A percentile compares a stretch with the other conserved stretches of the same genome.
These are phyloP conservation scores for Sporothrix globosa DNA, from an alignment of 2,329 filamentous ascomycete species.

Conservation along the genomic window DNA sequence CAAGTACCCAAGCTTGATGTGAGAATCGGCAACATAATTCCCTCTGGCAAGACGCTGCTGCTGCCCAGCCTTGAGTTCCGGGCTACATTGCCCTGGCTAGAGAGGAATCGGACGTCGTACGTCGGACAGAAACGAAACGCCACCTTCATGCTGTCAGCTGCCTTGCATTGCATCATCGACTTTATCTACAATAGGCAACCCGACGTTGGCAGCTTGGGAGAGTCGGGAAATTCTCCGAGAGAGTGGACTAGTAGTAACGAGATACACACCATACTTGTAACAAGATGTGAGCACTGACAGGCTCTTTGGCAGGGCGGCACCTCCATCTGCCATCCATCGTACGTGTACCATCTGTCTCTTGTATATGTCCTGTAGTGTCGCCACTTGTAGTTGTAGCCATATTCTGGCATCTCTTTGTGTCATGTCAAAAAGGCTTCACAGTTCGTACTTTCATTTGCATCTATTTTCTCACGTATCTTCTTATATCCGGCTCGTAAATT, in stretches of 20 bases:
- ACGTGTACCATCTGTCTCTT: neutral
- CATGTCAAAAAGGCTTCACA: neutral
- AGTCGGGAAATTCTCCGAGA: neutral
- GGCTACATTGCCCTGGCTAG: neutral
- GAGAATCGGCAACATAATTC: neutral
- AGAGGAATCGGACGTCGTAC: neutral
- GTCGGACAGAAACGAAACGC: neutral
- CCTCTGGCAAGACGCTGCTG: neutral
- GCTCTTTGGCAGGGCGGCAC: constrained; percentile 1
- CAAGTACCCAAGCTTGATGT: neutral
- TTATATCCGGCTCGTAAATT: constrained; percentile 3
- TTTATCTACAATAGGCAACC: neutral
- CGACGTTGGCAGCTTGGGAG: neutral
- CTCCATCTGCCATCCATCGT: neutral
- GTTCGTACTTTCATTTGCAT: neutral
- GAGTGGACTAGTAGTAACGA: neutral
- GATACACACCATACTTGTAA: neutral
- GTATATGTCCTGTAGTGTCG: neutral
- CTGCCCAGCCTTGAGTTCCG: neutral
- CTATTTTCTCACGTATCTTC: neutral
- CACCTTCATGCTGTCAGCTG: neutral
- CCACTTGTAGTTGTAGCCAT: neutral
- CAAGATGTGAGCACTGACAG: neutral
- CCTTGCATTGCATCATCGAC: neutral
- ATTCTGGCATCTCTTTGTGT: neutral